phyloP scores from a whole-genome alignment of 495 filamentous ascomycete genomes.

The Penicillium canariense region DNA sequence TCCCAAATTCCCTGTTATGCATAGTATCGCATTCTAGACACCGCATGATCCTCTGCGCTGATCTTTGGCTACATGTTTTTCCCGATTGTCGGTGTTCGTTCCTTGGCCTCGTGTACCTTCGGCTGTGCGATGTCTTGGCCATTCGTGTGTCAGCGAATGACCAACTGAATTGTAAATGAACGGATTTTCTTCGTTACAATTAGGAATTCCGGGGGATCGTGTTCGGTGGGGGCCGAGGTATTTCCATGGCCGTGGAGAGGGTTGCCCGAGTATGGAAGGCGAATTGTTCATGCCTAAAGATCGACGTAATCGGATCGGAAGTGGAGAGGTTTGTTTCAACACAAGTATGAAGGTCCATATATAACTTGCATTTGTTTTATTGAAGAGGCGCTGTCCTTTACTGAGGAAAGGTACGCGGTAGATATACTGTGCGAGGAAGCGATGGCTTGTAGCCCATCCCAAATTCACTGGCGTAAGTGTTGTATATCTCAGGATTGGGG shows the following conservation, averaged over 20 bases:
- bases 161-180: constrained; percentile 14
- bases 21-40: not conserved
- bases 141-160: constrained; percentile 28
- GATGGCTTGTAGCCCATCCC: not conserved
- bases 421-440: not conserved
- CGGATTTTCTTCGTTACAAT: constrained; percentile 24
- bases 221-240: not conserved
- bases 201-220: constrained; percentile 7
- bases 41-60: not conserved
- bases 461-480: not conserved
- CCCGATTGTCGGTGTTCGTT: not conserved
- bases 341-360: too few relatives aligned
- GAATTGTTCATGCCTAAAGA: not conserved
- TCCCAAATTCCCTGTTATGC: not conserved
- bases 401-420: not conserved
- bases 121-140: constrained; percentile 13
- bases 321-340: too few relatives aligned
- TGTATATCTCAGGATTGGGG: not conserved
- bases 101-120: constrained; percentile 22
- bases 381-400: not conserved
- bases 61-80: not conserved
- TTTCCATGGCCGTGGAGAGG: not conserved
- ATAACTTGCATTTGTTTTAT: not conserved
- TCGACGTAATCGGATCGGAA: too few relatives aligned
- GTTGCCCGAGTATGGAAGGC: not conserved